Evolutionary conservation across 2,329 filamentous ascomycete genomes (phyloP).

Genomic region (Fusarium praegraminearum): DNA sequence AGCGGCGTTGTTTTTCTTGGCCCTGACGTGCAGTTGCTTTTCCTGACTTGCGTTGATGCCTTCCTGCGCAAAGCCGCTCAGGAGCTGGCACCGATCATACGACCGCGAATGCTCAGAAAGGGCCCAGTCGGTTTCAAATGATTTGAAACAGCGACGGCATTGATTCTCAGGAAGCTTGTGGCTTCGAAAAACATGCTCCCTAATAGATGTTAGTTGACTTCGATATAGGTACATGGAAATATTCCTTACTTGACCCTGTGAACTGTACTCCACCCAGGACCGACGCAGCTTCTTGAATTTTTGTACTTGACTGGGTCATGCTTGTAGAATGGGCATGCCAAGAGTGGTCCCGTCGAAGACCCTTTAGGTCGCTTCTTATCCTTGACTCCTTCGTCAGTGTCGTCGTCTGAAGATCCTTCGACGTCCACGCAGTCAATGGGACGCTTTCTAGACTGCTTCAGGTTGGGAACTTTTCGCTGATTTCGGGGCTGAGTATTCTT

Average conservation of each 20-base stretch:
- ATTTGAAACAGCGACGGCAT: slow-evolving; percentile 25
- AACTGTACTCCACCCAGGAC: slow-evolving; percentile 26
- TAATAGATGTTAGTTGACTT: neutral
- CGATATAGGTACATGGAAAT: neutral
- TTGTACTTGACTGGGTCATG: slow-evolving; percentile 20
- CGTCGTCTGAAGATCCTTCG: slow-evolving; percentile 14
- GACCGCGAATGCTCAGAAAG: slow-evolving; percentile 20
- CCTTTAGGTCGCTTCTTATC: slow-evolving; percentile 8
- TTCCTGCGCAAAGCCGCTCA: neutral
- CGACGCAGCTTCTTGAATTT: slow-evolving; percentile 28
- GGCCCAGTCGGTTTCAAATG: slow-evolving; percentile 2
- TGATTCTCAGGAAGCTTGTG: slow-evolving; percentile 22
- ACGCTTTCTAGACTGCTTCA: slow-evolving; percentile 7
- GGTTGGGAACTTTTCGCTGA: neutral
- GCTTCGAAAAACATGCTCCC: slow-evolving; percentile 35
- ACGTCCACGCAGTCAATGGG: neutral
- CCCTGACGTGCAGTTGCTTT: slow-evolving; percentile 11
- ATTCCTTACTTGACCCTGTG: slow-evolving; percentile 34
- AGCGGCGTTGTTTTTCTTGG: neutral
- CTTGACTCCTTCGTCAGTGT: neutral
- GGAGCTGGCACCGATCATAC: slow-evolving; percentile 9
- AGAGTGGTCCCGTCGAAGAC: neutral
- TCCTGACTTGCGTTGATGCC: slow-evolving; percentile 23
- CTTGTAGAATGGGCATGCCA: slow-evolving; percentile 40
- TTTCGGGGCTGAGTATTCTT: neutral